phyloP scores from a whole-genome alignment of 495 filamentous ascomycete species.

The Hyaloscypha variabilis region DNA sequence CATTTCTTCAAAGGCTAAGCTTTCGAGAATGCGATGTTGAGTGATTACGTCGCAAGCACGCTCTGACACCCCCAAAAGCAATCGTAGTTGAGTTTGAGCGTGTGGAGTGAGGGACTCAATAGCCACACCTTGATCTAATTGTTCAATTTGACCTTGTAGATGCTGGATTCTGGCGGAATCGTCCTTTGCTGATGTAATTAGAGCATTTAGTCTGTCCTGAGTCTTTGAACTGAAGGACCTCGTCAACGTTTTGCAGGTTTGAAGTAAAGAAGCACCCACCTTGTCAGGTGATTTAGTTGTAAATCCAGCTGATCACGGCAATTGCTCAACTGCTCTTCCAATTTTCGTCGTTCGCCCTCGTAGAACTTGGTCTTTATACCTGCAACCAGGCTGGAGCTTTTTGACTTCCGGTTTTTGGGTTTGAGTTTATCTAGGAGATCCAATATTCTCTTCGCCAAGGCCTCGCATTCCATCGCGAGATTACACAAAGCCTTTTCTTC shows the following conservation, averaged over 20 bases:
- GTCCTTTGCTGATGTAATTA: slow-evolving; percentile 22
- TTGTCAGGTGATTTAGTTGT: slow-evolving; percentile 22
- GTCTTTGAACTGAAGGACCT: background rate
- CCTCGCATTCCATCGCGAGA: slow-evolving; percentile 28
- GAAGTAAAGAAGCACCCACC: slow-evolving; percentile 15
- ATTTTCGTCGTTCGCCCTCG: slow-evolving; percentile 26
- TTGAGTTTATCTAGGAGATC: slow-evolving; percentile 31
- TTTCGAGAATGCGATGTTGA: slow-evolving; percentile 10
- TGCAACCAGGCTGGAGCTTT: slow-evolving; percentile 21
- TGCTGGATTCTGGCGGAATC: slow-evolving; percentile 20
- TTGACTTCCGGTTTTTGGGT: slow-evolving; percentile 32
- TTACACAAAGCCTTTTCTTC: slow-evolving; percentile 33
- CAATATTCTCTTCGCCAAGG: slow-evolving; percentile 25
- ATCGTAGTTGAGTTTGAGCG: slow-evolving; percentile 1
- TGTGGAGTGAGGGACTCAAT: slow-evolving; percentile 4
- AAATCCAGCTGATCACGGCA: slow-evolving; percentile 30
- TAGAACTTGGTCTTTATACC: slow-evolving; percentile 26
- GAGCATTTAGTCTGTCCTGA: background rate
- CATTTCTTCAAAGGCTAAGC: slow-evolving; percentile 4
- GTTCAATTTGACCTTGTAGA: slow-evolving; percentile 27
- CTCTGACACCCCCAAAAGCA: slow-evolving; percentile 5
- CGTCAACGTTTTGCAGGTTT: background rate
- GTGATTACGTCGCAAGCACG: background rate
- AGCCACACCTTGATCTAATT: slow-evolving; percentile 24
- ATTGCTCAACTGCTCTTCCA: slow-evolving; percentile 30